phyloP scores from a whole-genome alignment of 306 rosid species.

The Carpinus viminea region DNA sequence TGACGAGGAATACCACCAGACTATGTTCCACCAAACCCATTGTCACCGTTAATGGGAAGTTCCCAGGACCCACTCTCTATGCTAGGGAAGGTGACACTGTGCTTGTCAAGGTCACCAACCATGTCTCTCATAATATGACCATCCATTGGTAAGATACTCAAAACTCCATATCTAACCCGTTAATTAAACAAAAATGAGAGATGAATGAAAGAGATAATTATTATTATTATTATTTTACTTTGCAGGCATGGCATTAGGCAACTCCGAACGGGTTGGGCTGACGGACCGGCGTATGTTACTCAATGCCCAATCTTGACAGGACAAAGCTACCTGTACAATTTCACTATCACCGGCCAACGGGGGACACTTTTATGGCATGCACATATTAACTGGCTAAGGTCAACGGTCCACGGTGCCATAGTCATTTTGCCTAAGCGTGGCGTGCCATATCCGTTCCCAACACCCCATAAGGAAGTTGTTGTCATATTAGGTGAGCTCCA shows the following conservation, averaged over 20 bases:
- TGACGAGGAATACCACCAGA: conserved; percentile 45
- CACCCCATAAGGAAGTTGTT: conserved; percentile 71
- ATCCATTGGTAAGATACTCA: conserved; percentile 67
- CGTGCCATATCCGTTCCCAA: conserved; percentile 85
- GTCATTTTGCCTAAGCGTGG: conserved; percentile 84
- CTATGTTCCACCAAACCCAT: conserved; percentile 69
- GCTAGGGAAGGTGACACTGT: conserved; percentile 88
- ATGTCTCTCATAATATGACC: conserved; percentile 59
- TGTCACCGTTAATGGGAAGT: conserved; percentile 74
- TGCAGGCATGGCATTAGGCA: conserved; percentile 88
- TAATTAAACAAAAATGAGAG: no score
- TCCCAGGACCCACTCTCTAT: conserved; percentile 88
- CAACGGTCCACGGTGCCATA: conserved; percentile 81
- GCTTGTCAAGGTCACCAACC: conserved; percentile 68
- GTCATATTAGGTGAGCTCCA: conserved; percentile 61
- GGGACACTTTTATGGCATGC: conserved; percentile 96
- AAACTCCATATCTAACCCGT: no score
- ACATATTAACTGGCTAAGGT: conserved; percentile 82
- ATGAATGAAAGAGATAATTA: no score
- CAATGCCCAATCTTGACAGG: conserved; percentile 84
- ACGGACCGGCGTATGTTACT: conserved; percentile 84
- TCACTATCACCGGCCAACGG: conserved; percentile 84
- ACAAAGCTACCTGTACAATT: conserved; percentile 68
- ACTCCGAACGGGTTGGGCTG: conserved; percentile 84
- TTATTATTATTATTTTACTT: not conserved